These are phyloP conservation scores for Solanum appendiculatum DNA, from an alignment of 257 asterid species.

Conservation along the genomic window DNA sequence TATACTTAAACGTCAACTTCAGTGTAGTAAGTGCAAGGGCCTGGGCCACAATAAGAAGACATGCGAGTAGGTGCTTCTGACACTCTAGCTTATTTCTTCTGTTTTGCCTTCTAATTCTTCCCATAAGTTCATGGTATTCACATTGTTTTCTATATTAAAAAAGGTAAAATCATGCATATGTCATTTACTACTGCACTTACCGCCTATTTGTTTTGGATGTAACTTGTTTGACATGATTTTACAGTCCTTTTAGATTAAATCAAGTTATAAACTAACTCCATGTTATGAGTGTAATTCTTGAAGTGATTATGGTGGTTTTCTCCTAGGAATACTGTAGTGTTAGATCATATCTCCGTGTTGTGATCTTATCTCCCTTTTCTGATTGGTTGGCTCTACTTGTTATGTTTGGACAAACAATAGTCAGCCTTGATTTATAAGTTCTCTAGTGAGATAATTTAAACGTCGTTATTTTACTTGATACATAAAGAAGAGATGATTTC, in stretches of 20 bases:
- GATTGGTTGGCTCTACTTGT: background rate
- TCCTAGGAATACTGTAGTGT: background rate
- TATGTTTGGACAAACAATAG: background rate
- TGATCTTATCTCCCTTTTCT: background rate
- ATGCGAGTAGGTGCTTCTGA: background rate
- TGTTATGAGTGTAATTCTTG: too few relatives aligned
- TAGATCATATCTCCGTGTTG: background rate
- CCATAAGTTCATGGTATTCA: background rate
- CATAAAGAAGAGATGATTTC: background rate
- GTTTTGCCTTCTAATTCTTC: background rate
- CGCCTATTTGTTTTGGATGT: background rate
- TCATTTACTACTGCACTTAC: background rate
- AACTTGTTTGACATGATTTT: background rate
- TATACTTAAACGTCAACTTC: constrained; percentile 89
- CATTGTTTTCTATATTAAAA: background rate
- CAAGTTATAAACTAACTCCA: background rate
- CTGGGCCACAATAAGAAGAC: constrained; percentile 96
- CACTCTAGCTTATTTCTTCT: background rate
- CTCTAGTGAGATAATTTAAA: background rate
- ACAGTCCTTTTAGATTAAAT: background rate
- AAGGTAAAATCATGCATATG: background rate
- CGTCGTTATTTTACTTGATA: background rate
- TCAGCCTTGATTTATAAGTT: background rate
- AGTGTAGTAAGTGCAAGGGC: constrained; percentile 97
- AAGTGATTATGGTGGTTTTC: background rate